phyloP scores from a whole-genome alignment of 2,329 filamentous ascomycete species.

The Lachnellula willkommii region DNA sequence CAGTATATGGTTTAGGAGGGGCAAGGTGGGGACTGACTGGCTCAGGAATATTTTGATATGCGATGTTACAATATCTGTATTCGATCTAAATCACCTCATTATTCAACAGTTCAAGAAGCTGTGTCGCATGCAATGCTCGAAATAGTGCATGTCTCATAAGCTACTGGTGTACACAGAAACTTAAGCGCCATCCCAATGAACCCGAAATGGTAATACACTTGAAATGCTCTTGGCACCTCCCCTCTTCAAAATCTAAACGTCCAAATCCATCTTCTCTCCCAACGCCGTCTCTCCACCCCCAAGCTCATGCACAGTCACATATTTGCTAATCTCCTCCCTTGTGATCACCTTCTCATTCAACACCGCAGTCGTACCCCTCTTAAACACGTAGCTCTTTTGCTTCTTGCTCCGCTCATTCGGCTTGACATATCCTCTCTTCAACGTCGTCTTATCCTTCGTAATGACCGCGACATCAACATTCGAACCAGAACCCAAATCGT shows the following conservation, averaged over 20 bases:
- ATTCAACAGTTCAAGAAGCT: not conserved
- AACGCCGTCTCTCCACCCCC: constrained; percentile 47
- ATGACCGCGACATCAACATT: constrained; percentile 98
- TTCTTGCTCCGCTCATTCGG: constrained; percentile 90
- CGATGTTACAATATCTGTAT: not conserved
- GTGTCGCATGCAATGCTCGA: not conserved
- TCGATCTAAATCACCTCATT: not conserved
- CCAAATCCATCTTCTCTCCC: constrained; percentile 65
- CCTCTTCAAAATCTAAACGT: constrained; percentile 40
- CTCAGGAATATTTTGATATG: not conserved
- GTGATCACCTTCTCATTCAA: constrained; percentile 95
- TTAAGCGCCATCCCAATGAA: constrained; percentile 7
- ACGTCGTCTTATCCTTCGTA: constrained; percentile 86
- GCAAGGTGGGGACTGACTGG: not conserved
- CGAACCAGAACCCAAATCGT: constrained; percentile 92
- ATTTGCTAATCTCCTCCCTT: constrained; percentile 90
- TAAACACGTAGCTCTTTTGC: constrained; percentile 88
- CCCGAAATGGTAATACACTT: constrained; percentile 9
- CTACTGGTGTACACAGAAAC: constrained; percentile 7
- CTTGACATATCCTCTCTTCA: constrained; percentile 87
- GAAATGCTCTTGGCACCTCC: constrained; percentile 1
- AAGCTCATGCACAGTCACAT: constrained; percentile 85
- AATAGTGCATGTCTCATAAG: not conserved
- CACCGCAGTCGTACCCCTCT: constrained; percentile 86
- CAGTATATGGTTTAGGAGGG: not conserved